Conservation (phyloP, 805 yeast species). For the Wickerhamomyces bovis region DNA sequence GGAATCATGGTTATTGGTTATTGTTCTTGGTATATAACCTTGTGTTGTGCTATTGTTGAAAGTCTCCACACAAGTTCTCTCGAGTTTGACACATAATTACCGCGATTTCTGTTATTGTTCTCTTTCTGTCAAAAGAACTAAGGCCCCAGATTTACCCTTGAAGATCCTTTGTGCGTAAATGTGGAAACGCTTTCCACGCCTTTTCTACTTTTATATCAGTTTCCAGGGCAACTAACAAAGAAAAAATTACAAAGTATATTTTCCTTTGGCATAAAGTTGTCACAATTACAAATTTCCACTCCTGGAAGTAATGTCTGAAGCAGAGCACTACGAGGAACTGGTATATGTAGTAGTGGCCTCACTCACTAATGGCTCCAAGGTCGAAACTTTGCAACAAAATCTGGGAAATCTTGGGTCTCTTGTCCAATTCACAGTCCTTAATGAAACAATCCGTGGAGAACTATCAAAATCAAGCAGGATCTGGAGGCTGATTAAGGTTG, state of each 20-base stretch:
- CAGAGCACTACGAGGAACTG: neutral
- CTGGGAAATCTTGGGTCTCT: conserved; percentile 2
- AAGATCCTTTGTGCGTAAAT: no score
- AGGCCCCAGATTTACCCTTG: no score
- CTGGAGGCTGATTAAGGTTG: conserved; percentile 23
- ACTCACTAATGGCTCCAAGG: neutral
- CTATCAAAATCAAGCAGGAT: conserved; percentile 21
- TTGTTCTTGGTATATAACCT: no score
- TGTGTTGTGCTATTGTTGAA: no score
- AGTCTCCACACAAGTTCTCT: no score
- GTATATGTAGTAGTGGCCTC: neutral
- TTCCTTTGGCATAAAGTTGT: neutral
- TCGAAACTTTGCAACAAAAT: neutral
- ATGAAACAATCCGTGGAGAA: conserved; percentile 21
- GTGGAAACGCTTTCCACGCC: no score
- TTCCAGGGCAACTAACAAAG: neutral
- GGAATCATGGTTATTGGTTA: no score
- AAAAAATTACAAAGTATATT: neutral
- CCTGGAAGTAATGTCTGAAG: neutral
- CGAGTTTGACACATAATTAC: no score
- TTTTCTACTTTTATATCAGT: neutral
- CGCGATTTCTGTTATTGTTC: no score
- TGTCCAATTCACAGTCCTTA: conserved; percentile 9
- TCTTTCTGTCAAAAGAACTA: no score
- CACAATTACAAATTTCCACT: neutral